Evolutionary conservation across 2,329 filamentous ascomycete genomes (phyloP), one percentile per base, ranked within the genome.

Genomic region (Lasiodiplodia hormozganensis): DNA sequence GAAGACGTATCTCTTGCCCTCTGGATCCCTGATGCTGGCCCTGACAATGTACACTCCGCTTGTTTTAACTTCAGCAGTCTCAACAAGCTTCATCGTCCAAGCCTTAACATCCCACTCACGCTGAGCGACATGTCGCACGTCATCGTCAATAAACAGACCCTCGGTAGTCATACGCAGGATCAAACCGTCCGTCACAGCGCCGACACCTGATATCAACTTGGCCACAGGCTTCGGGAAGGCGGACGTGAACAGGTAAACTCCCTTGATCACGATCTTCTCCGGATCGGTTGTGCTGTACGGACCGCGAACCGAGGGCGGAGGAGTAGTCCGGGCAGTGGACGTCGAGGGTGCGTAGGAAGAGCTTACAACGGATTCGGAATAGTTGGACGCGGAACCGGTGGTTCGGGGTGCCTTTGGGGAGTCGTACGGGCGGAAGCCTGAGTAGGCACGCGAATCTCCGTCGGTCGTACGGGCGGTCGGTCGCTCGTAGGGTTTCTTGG

Each of bases 41-140:
- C 88, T 83, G 67, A 90, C 81, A 65, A 90, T 79, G 36, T 56
- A 62, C 16, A 47, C 21, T 51, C 57, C 57, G 34, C 34, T 47
- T 7, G 49, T 11, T 18, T 52, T 53, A 34, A 68, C 36, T 40
- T 68, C 67, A 51, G 49, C 58, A 8, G 67, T 68, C 87, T 98
- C 96, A 80, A 96, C 89, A 72, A 91, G 84, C 82, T 97, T 97
- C 81, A 99, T 87, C 53, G 94, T 97, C 96, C 96, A 98, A 31
- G 95, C 94, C 81, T 98, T 98, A 76, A 98, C 89, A 79, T 99
- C 96, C 96, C 96, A 99, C 82, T 99, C 96, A 69, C 96, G 89
- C 81, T 98, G 94, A n/a, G 93, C 90, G 18, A 97, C 93, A 70
- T 90, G 89, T 54, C 94, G 90, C 65, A 97, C 88, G 78, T 98